Evolutionary conservation across 2,329 filamentous ascomycete species (phyloP).

Genomic region (Aspergillus sclerotialis): DNA sequence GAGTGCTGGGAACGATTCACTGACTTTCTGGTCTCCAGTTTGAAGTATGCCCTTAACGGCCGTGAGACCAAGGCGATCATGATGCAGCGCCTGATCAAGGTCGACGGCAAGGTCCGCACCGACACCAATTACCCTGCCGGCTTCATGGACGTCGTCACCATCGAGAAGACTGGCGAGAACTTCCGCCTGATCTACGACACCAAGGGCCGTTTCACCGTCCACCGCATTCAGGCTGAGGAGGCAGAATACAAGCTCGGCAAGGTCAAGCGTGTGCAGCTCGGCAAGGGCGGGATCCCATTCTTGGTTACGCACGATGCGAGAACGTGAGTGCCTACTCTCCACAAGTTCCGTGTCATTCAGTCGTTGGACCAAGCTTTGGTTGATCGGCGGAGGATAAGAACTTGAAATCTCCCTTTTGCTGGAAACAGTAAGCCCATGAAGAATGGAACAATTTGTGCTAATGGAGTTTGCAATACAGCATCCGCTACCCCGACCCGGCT

Average conservation of each 20-base stretch:
- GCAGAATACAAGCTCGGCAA: slow-evolving; percentile 99
- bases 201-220: slow-evolving; percentile 99
- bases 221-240: slow-evolving; percentile 98
- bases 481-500: slow-evolving; percentile 95
- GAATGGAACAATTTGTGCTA: slow-evolving; percentile 24
- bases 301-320: slow-evolving; percentile 99
- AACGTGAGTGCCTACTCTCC: slow-evolving; percentile 79
- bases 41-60: slow-evolving; percentile 99
- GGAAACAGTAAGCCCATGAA: slow-evolving; percentile 26
- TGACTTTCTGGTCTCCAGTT: slow-evolving; percentile 50
- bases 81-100: slow-evolving; percentile 99
- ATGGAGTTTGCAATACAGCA: slow-evolving; percentile 52
- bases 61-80: slow-evolving; percentile 97
- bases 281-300: slow-evolving; percentile 99
- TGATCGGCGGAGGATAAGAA: slow-evolving; percentile 41
- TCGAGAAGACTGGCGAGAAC: slow-evolving; percentile 99
- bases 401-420: slow-evolving; percentile 17
- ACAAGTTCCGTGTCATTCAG: slow-evolving; percentile 88
- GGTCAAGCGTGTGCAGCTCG: slow-evolving; percentile 99
- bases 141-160: slow-evolving; percentile 99
- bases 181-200: slow-evolving; percentile 99
- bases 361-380: slow-evolving; percentile 99
- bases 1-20: slow-evolving; percentile 7
- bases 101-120: slow-evolving; percentile 99
- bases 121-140: slow-evolving; percentile 95